A percentile compares a stretch with the other conserved stretches of the same genome.
Conservation (phyloP, 192 early-diverging fungal species). For the Funneliformis geosporum region DNA sequence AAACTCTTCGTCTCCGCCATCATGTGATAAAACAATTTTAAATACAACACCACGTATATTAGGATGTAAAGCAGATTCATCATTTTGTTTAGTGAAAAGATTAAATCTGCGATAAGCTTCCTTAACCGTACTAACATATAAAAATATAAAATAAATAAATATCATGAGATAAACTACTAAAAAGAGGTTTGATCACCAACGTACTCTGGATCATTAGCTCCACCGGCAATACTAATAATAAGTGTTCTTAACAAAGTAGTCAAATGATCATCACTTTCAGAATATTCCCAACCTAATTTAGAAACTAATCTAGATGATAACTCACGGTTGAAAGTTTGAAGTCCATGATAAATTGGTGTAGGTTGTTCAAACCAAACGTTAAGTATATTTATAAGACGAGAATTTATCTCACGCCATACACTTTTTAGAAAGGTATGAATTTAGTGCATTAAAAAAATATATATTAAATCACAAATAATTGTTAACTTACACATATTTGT, state of each 20-base stretch:
- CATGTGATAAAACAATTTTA: conserved; percentile 65
- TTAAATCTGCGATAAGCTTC: conserved; percentile 75
- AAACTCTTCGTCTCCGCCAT: conserved; percentile 61
- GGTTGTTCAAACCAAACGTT: conserved; percentile 71
- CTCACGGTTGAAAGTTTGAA: conserved; percentile 68
- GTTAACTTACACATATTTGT: conserved; percentile 67
- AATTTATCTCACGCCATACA: conserved; percentile 69
- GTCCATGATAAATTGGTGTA: conserved; percentile 56
- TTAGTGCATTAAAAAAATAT: not conserved
- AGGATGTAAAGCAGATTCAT: conserved; percentile 72
- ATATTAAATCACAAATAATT: not conserved
- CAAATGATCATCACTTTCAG: conserved; percentile 70
- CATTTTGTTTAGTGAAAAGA: conserved; percentile 58
- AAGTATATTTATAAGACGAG: conserved; percentile 57
- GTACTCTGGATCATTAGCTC: conserved; percentile 58
- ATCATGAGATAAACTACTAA: not conserved
- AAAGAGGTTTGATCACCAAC: not conserved
- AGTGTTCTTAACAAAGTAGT: conserved; percentile 75
- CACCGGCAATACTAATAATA: conserved; percentile 69
- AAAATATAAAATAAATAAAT: not conserved
- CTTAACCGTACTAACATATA: conserved; percentile 43
- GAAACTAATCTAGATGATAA: conserved; percentile 76
- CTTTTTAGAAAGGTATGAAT: conserved; percentile 38
- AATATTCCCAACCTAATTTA: conserved; percentile 77
- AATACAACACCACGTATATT: conserved; percentile 75